Evolutionary conservation across 192 early-diverging fungal species (phyloP), one percentile per base, ranked within the genome.

Genomic region (Helicostylum pulchrum): DNA sequence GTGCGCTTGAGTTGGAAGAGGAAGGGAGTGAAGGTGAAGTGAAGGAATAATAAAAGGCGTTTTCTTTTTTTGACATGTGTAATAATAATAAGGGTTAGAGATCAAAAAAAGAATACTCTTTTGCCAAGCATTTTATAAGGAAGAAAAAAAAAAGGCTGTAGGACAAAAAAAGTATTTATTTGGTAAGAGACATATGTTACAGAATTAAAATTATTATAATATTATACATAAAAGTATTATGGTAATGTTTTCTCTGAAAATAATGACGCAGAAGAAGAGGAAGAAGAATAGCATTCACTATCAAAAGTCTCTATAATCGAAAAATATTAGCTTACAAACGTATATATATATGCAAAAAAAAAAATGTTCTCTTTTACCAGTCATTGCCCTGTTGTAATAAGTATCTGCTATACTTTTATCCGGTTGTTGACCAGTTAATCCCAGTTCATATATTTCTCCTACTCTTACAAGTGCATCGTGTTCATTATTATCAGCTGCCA

Each of bases 401-500:
- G 26, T 30, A 4, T 64, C 17, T 39, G 62, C 39, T n/a, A 42
- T 21, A 15, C 10, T 14, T 26, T 20, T 46, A 17, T 53, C 26
- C 0, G 14, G 31, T 39, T 26, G 26, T 14, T 19, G 17, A 14
- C 50, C 62, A 23, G 15, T 45, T 31, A 67, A 58, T 9, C 68
- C 73, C 31, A 61, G 49, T 14, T 62, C 57, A 26, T 71, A 61
- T 30, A 64, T 66, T 20, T 62, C 31, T 1, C 48, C 61, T 9
- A 70, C 58, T 31, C 64, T 46, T 2, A 20, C 21, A 0, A 70
- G 31, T 42, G 74, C 68, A 50, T 75, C 68, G 1, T 50, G 59
- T 36, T 66, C 56, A 43, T 67, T 65, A 36, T 67, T 55, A 32
- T 50, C 68, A 49, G 73, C 67, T 20, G 67, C 69, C 43, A 50